Base-by-base conservation (phyloP, 2,329 filamentous ascomycete genomes). In the Sclerotinia glacialis region DNA sequence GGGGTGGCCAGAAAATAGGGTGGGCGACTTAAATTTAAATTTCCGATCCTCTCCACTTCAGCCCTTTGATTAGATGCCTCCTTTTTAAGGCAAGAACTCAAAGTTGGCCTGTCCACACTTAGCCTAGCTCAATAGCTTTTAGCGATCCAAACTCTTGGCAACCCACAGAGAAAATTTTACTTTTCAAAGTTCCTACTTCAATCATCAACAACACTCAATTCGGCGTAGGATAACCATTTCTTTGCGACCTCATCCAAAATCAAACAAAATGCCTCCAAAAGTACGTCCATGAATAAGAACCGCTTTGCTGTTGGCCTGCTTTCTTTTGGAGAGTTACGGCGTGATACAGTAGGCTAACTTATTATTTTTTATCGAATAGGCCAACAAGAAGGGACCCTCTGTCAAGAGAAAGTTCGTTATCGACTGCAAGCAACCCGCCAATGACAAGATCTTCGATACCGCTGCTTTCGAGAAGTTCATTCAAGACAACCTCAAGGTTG, bases 381-480 rank as follows among this genome's bases (percentile, higher is more conserved):
- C 91, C 52, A 77, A 74, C 50, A 72, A 75, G 68, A 77, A 77
- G 74, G 75, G 74, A 73, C 61, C 60, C 23, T 28, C 37, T 26
- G 47, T 55, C 47, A 66, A 66, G 64, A 49, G 64, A 46, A 65
- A 66, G 64, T 99, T 92, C 89, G 89, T 96, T 86, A 98, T 99
- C 91, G 96, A 99, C 86, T 94, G 93, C 82, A 93, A 92, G 78
- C 94, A 98, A 85, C 95, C 95, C 78, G 93, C 93, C 76, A 91
- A 88, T 85, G 95, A 99, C 88, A 98, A 98, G 90, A 99, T 99
- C 88, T 98, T 99, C 89, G 95, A 99, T 82, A 89, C 97, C 81
- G 89, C 91, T 78, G 93, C 93, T 76, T 99, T 99, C 82, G 93
- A 97, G 86, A 98, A 98, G 89, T 99, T 99, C 91, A 91, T 99